Evolutionary conservation across 2,329 filamentous ascomycete species (phyloP), one percentile per base, ranked within the genome.

Genomic region (Colletotrichum chlorophyti): DNA sequence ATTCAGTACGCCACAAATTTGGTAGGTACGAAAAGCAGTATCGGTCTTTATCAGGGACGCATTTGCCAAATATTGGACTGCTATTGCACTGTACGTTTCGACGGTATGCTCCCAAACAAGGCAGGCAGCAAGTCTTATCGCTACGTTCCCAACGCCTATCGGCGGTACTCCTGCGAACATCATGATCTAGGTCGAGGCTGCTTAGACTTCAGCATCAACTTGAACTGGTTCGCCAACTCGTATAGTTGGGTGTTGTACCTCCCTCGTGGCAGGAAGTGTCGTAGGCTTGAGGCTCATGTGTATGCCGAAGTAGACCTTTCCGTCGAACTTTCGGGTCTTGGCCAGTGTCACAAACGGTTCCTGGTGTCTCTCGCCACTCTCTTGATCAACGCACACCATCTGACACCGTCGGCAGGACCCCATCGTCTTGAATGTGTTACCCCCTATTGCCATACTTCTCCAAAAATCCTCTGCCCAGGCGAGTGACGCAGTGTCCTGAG

Each of bases 371-470:
- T 86, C 81, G 0, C 87, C 93, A 11, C 89, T 97, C 42, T 86
- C 79, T 71, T 97, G 95, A 68, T 99, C 88, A 41, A 98, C 86
- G 70, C 94, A 97, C 9, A 99, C 89, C 93, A 99, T 98, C 71
- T 97, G 93, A 66, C 95, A 99, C 58, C 95, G 81, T 60, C 92
- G 85, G 68, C 95, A 99, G 3, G 90, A 85, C 1, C 93, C 94
- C 5, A 98, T 76, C 67, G 96, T 85, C 61, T 89, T 80, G 66
- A 91, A 90, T 9, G 75, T 72, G 58, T 88, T 81, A 2, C 72
- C 65, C 2, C 89, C 90, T 55, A 97, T 89, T 8, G 75, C 79
- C 35, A 97, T 67, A 14, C 74, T 79, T 11, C 77, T 78, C 94
- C 94, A 98, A 6, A 76, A 72, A 65, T 98, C 95, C 74, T 98